Evolutionary conservation across 352 stramenopile genomes (phyloP), one percentile per base, ranked within the genome.

Genomic region (Globisporangium rhizosaccharum): DNA sequence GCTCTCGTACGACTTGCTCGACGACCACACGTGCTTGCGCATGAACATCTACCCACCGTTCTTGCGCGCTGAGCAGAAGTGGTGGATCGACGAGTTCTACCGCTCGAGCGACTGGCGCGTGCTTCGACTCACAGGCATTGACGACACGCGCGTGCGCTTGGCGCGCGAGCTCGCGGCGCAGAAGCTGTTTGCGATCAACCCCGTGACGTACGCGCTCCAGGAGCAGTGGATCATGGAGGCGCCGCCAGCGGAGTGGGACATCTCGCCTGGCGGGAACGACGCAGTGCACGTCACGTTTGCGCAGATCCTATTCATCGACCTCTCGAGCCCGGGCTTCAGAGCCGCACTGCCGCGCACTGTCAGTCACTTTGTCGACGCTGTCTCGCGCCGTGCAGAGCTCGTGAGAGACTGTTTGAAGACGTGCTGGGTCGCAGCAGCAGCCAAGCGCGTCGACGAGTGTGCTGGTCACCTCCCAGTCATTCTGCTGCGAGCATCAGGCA

Each of bases 1-100:
- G 76, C 71, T 98, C 8, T 68, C 91, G 30, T 98, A 97, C 57
- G 85, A 94, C 56, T 64, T 98, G 3, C 63, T 93, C 11, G 87
- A 97, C 58, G 75, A 80, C 0, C 78, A 70, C 12, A 66, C 67
- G 49, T 88, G 80, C 36, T 61, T 81, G 59, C 71, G 75, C 28
- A 77, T 97, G 61, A 85, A 87, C 50, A 96, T 98, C 55, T 88
- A 96, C 44, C 73, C 71, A 14, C 72, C 76, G 25, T 93, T 93
- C 55, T 61, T 97, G 46, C 66, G 75, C 30, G 87, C 87, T 0
- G 73, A 88, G 61, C 79, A 94, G 26, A 87, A 89, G 54, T 96
- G 86, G 87, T 97, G 90, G 90, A 66, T 83, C 12, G 79, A 94
- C 50, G 79, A 87, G 30, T 62, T 56, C 26, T 92, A 96, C 61